phyloP scores from a whole-genome alignment of 2,329 filamentous ascomycete species.

The Apiospora koreana region DNA sequence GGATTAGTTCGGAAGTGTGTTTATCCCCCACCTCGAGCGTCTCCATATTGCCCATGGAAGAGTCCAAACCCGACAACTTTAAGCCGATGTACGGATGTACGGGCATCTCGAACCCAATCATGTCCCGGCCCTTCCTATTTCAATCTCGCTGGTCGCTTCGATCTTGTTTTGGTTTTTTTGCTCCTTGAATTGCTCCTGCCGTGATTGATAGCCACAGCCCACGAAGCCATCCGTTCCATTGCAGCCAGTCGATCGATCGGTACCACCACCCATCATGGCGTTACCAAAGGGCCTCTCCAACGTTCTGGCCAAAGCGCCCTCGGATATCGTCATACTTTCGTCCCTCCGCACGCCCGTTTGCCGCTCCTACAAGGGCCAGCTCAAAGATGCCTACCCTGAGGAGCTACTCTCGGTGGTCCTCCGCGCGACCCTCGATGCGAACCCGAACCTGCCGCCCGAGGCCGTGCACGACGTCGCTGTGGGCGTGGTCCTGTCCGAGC shows the following conservation, averaged over 20 bases:
- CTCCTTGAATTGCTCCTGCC: neutral
- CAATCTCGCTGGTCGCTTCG: neutral
- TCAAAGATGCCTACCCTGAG: conserved; percentile 89
- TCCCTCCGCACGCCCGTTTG: conserved; percentile 88
- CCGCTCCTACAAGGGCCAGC: conserved; percentile 76
- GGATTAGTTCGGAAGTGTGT: conserved; percentile 13
- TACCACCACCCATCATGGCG: conserved; percentile 39
- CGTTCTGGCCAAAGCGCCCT: conserved; percentile 76
- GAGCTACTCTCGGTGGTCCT: conserved; percentile 74
- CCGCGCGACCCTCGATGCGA: conserved; percentile 68
- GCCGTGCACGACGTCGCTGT: conserved; percentile 80
- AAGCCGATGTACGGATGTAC: neutral
- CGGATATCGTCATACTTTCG: conserved; percentile 86
- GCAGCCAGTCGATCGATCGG: neutral
- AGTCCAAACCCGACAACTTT: neutral
- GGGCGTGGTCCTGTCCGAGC: conserved; percentile 86
- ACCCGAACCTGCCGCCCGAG: conserved; percentile 70
- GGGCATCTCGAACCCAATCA: neutral
- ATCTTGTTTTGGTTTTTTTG: neutral
- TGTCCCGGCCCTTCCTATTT: neutral
- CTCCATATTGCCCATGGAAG: neutral
- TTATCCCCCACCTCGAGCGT: conserved; percentile 16
- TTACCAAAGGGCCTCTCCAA: conserved; percentile 69
- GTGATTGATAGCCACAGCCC: neutral
- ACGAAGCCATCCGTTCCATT: neutral